A percentile compares a stretch with the other conserved stretches of the same genome.
Conservation (phyloP, 2,329 filamentous ascomycete genomes). For the Colletotrichum theobromicola region DNA sequence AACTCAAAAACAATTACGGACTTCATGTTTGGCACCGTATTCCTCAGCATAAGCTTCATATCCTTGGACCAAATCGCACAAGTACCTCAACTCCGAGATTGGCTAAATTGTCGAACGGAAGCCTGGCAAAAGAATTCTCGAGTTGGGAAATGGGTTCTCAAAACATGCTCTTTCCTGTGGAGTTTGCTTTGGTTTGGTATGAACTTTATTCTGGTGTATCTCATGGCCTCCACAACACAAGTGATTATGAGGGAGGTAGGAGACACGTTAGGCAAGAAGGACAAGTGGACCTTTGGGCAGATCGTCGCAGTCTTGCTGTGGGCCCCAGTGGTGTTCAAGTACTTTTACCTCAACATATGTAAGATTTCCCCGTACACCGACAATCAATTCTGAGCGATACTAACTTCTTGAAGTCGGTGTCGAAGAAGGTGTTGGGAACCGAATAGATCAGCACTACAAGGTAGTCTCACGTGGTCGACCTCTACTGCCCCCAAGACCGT, state of each 20-base stretch:
- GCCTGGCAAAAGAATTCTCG: no score
- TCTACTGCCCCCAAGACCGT: no score
- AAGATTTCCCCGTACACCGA: neutral
- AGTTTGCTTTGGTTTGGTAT: rapidly evolving
- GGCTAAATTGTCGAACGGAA: no score
- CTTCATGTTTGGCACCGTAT: no score
- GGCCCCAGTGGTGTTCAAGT: constrained; percentile 26
- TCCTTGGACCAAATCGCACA: no score
- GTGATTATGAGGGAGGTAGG: neutral
- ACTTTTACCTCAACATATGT: constrained; percentile 25
- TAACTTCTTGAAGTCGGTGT: neutral
- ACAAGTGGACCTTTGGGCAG: constrained; percentile 29
- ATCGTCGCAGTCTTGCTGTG: constrained; percentile 28
- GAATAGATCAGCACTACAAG: neutral
- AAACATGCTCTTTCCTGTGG: neutral
- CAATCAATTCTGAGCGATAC: neutral
- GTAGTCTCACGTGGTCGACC: no score
- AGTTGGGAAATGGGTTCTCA: no score
- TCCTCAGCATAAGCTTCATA: no score
- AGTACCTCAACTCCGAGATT: no score
- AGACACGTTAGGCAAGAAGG: neutral
- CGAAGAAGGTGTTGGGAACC: neutral
- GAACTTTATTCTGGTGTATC: rapidly evolving
- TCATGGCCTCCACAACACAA: neutral
- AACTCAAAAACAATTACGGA: no score